Conservation (phyloP, 1,139 yeast genomes). For the Scheffersomyces titani region DNA sequence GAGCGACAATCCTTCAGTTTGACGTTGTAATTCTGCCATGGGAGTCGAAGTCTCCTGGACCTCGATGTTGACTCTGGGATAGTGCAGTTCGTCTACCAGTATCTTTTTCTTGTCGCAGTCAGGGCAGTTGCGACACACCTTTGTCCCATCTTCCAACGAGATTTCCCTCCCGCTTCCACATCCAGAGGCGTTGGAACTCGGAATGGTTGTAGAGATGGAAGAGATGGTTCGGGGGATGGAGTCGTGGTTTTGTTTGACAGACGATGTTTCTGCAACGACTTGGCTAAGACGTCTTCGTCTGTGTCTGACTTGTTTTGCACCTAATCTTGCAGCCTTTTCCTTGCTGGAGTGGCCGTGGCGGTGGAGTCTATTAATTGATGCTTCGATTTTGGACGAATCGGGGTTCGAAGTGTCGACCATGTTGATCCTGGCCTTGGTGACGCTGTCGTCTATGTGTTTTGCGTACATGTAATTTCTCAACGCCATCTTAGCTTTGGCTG, state of each 20-base stretch:
- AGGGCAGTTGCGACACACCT: slow-evolving; percentile 27
- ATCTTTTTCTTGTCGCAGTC: slow-evolving; percentile 25
- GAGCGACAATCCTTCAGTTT: not conserved
- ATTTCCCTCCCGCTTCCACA: slow-evolving; percentile 20
- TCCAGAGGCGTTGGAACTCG: slow-evolving; percentile 1
- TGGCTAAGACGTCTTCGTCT: slow-evolving; percentile 1
- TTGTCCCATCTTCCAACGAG: slow-evolving; percentile 20
- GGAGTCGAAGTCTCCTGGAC: slow-evolving; percentile 11
- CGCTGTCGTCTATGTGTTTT: slow-evolving; percentile 32
- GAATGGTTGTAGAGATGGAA: not conserved
- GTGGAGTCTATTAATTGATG: not conserved
- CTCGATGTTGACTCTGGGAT: slow-evolving; percentile 9
- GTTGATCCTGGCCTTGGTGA: slow-evolving; percentile 22
- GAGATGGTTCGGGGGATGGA: not conserved
- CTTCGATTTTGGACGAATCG: not conserved
- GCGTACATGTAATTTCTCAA: slow-evolving; percentile 46
- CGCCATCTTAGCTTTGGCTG: slow-evolving; percentile 28
- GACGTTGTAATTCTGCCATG: slow-evolving; percentile 1
- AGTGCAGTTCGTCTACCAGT: slow-evolving; percentile 1
- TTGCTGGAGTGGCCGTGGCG: not conserved
- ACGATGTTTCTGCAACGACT: not conserved
- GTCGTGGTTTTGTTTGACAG: not conserved
- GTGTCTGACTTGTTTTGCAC: not conserved
- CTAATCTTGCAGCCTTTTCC: not conserved
- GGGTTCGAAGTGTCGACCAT: slow-evolving; percentile 12